Evolutionary conservation across 2,329 filamentous ascomycete species (phyloP), one percentile per base, ranked within the genome.

Genomic region (Clathrospora elynae): DNA sequence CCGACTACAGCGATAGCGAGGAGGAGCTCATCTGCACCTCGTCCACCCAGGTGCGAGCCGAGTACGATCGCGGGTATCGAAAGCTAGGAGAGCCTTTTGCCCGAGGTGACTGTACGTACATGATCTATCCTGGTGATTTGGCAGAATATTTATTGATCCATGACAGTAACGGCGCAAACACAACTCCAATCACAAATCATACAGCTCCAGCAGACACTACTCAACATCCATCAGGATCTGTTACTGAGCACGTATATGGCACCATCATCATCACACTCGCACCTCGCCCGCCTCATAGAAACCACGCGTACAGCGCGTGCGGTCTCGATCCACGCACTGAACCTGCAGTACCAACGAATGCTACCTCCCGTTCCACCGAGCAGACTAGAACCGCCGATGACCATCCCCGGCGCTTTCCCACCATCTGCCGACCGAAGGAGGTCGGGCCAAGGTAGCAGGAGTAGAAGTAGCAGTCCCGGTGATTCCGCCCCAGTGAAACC

Each of bases 151-250:
- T 6, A 22, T 42, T 60, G 20, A 60, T 36, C 25, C 5, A 4
- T 9, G 12, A 22, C 18, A 66, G 62, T 61, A 29, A 55, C 59
- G 9, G 49, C 62, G 2, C 64, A 61, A 24, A 62, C 50, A 18
- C 61, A 67, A 24, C 53, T 69, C 1, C 64, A 68, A 23, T 44
- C 59, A 2, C 64, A 69, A 23, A 64, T 68, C 23, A 67, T 68
- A 34, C 42, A 55, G 3, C 42, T 69, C 7, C 64, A 68, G 36
- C 59, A 61, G 38, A 59, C 57, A 0, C 47, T 66, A 5, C 46
- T 68, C 18, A 49, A 39, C 12, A 62, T 65, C 22, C 62, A 66
- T 19, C 57, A 64, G 40, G 63, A 66, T 12, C 42, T 59, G 13
- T 46, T 58, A 7, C 30, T 62, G 9, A 53, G 57, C 46, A 52